phyloP scores from a whole-genome alignment of 1,139 yeast genomes.

The Waltiozyma sp. region DNA sequence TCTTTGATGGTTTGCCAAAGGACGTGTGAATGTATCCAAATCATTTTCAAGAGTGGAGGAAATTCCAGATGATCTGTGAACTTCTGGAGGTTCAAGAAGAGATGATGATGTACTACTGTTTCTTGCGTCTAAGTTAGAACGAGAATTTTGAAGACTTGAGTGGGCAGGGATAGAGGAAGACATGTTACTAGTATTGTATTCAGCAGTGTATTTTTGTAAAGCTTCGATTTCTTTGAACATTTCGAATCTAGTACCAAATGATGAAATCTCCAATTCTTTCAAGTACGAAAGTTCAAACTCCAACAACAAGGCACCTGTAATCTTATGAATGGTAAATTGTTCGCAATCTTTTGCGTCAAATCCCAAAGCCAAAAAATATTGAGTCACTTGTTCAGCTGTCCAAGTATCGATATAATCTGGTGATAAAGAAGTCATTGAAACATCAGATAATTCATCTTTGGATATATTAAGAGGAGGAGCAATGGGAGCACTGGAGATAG shows the following conservation, averaged over 20 bases:
- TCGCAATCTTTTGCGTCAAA: constrained; percentile 66
- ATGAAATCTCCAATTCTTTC: constrained; percentile 82
- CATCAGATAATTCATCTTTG: constrained; percentile 6
- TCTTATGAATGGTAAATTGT: constrained; percentile 77
- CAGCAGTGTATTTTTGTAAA: constrained; percentile 25
- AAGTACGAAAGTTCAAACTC: constrained; percentile 79
- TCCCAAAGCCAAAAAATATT: constrained; percentile 63
- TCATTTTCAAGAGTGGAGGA: constrained; percentile 6
- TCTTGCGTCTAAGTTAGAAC: background rate
- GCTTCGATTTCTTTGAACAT: constrained; percentile 81
- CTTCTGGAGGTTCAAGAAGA: constrained; percentile 10
- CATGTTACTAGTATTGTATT: no score
- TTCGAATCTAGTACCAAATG: constrained; percentile 93
- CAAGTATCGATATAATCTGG: constrained; percentile 50
- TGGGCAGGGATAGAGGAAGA: no score
- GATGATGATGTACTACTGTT: background rate
- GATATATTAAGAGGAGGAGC: constrained; percentile 1
- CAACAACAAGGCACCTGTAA: constrained; percentile 73
- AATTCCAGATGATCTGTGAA: constrained; percentile 3
- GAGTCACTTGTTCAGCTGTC: constrained; percentile 79
- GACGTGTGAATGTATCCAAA: constrained; percentile 14
- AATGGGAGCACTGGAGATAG: constrained; percentile 1
- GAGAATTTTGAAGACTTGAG: background rate
- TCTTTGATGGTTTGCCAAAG: constrained; percentile 28
- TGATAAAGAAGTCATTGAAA: constrained; percentile 23